These are phyloP conservation scores for Suhomyces coccinellae DNA, from an alignment of 1,139 yeast genomes.

Conservation along the genomic window DNA sequence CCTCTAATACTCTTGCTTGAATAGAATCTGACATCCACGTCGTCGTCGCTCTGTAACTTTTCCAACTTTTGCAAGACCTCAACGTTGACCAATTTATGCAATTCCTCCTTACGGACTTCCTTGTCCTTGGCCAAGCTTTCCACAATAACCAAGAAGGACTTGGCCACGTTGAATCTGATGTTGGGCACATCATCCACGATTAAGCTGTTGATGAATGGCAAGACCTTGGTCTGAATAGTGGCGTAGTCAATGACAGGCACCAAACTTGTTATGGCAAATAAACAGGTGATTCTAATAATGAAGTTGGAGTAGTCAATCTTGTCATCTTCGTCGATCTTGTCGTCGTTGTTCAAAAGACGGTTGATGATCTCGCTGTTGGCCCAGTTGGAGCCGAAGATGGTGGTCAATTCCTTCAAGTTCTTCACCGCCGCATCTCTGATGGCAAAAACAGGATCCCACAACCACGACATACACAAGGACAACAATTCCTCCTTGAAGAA, in stretches of 20 bases:
- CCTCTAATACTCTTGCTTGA: slow-evolving; percentile 61
- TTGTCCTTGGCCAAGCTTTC: slow-evolving; percentile 44
- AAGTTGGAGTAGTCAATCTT: slow-evolving; percentile 62
- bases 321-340: slow-evolving; percentile 35
- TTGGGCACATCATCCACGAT: slow-evolving; percentile 86
- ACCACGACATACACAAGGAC: slow-evolving; percentile 90
- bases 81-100: slow-evolving; percentile 46
- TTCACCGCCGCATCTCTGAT: slow-evolving; percentile 94
- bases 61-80: slow-evolving; percentile 67
- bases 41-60: slow-evolving; percentile 67
- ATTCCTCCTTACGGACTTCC: slow-evolving; percentile 23
- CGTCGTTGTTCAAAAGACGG: slow-evolving; percentile 54
- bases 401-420: slow-evolving; percentile 76
- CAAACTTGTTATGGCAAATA: slow-evolving; percentile 81
- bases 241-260: slow-evolving; percentile 64
- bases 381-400: slow-evolving; percentile 93
- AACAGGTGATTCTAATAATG: slow-evolving; percentile 86
- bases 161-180: slow-evolving; percentile 92
- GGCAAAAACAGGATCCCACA: slow-evolving; percentile 97
- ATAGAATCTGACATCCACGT: slow-evolving; percentile 87
- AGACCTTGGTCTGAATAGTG: slow-evolving; percentile 61
- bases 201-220: slow-evolving; percentile 77
- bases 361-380: slow-evolving; percentile 81
- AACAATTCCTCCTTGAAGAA: slow-evolving; percentile 92
- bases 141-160: slow-evolving; percentile 65